phyloP scores from a whole-genome alignment of 805 yeast species.

The Kluyveromyces dobzhanskii region DNA sequence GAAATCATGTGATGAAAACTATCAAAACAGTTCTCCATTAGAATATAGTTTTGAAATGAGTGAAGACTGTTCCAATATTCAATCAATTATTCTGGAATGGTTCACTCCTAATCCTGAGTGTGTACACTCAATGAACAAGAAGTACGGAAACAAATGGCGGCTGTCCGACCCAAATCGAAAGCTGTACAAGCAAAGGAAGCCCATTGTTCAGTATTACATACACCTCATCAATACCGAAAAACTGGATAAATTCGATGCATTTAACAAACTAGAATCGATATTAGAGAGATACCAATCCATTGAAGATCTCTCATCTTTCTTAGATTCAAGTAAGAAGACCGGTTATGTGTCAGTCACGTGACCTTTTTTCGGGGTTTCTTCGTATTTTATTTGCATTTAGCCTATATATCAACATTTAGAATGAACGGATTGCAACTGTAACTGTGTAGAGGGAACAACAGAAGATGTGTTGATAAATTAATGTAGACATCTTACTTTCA shows the following conservation, averaged over 20 bases:
- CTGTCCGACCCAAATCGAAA: slow-evolving; percentile 8
- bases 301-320: neutral
- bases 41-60: slow-evolving; percentile 7
- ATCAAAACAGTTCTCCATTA: neutral
- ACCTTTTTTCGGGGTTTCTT: neutral
- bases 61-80: slow-evolving; percentile 14
- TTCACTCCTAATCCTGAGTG: slow-evolving; percentile 29
- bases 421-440: too few species aligned
- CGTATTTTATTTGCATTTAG: too few species aligned
- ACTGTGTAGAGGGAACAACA: too few species aligned
- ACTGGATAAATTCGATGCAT: slow-evolving; percentile 21
- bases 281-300: neutral
- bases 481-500: too few species aligned
- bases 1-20: neutral
- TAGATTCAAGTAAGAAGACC: neutral
- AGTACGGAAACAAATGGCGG: slow-evolving; percentile 24
- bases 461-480: too few species aligned
- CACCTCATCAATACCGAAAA: slow-evolving; percentile 18
- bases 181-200: slow-evolving; percentile 23
- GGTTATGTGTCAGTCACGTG: neutral
- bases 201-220: slow-evolving; percentile 26
- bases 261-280: slow-evolving; percentile 6
- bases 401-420: too few species aligned
- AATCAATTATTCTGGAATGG: slow-evolving; percentile 27
- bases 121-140: slow-evolving; percentile 27